Evolutionary conservation across 495 filamentous ascomycete genomes (phyloP).

Genomic region (Podospora pseudocomata): DNA sequence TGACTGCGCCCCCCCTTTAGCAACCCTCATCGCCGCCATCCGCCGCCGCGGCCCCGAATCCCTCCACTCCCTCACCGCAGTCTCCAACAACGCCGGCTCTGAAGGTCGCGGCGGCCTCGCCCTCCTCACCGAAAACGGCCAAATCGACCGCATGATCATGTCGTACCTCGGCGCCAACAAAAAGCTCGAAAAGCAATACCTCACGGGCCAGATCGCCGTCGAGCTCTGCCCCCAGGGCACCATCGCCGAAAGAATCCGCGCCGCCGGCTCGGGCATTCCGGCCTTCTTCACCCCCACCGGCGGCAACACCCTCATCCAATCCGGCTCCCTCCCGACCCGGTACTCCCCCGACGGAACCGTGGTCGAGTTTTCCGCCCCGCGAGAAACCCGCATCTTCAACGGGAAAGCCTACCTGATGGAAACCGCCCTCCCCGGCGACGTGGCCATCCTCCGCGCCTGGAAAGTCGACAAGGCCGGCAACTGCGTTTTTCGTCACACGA

Average conservation of each 20-base stretch:
- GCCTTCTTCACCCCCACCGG: slow-evolving; percentile 66
- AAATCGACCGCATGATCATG: slow-evolving; percentile 57
- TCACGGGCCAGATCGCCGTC: slow-evolving; percentile 58
- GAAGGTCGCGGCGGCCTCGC: slow-evolving; percentile 54
- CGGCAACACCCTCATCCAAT: slow-evolving; percentile 56
- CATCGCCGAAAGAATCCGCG: slow-evolving; percentile 58
- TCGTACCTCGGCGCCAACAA: slow-evolving; percentile 63
- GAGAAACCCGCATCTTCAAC: slow-evolving; percentile 58
- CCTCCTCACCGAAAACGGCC: slow-evolving; percentile 50
- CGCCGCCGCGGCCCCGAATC: slow-evolving; percentile 41
- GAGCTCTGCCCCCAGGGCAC: slow-evolving; percentile 65
- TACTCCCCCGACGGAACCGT: slow-evolving; percentile 51
- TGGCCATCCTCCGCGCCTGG: slow-evolving; percentile 60
- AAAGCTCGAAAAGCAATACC: slow-evolving; percentile 59
- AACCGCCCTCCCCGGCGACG: slow-evolving; percentile 58
- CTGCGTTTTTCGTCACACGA: slow-evolving; percentile 61
- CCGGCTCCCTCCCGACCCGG: slow-evolving; percentile 56
- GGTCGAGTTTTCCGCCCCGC: slow-evolving; percentile 50
- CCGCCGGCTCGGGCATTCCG: slow-evolving; percentile 63
- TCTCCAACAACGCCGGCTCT: slow-evolving; percentile 64
- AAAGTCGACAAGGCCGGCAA: slow-evolving; percentile 65
- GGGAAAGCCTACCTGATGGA: slow-evolving; percentile 61
- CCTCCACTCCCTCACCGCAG: slow-evolving; percentile 55
- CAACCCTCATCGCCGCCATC: slow-evolving; percentile 51
- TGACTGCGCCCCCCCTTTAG: slow-evolving; percentile 7